Base-by-base conservation (phyloP, 371 early-diverging fungal species). In the Vairimorpha necatrix region DNA sequence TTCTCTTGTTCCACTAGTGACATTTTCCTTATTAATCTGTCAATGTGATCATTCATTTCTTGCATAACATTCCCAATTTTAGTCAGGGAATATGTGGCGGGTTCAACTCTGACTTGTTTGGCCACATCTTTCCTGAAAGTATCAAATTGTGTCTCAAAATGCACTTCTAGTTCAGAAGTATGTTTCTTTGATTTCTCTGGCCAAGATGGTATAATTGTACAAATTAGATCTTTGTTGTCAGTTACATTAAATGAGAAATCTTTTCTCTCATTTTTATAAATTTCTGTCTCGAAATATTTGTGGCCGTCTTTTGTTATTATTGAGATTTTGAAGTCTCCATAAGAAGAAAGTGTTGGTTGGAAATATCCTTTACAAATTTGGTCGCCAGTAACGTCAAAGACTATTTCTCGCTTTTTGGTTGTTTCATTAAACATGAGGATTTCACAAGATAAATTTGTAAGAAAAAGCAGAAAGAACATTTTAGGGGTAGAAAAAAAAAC, bases 101-200 rank as follows among this genome's bases (percentile, higher is more conserved):
- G 86, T 58, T 80, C 76, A 24, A 83, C 73, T 24, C 77, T 75
- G 30, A 76, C 77, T 60, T 73, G 67, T 67, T 78, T 79, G 30
- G 83, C 79, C 38, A 83, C 80, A 28, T 80, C 72, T 68, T 82
- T 82, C 47, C 83, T 75, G 74, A 86, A 86, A 33, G 86, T 86
- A 71, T 86, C 80, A 72, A 75, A 79, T 66, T 82, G 75, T 39
- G 80, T 75, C 6, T 69, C 81, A 50, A 71, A 71, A 48, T 70
- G 61, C 47, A 76, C 71, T 69, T 76, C 62, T 34, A 76, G n/a
- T 24, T 70, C 72, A 33, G 60, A 26, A 28, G 32, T 34, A 26
- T 18, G 6, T 22, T 34, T 30, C 11, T 34, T 46, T 14, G 20
- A n/a, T 20, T 60, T 74, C 30, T 74, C 53, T 53, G 67, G 54